Evolutionary conservation across 2,329 filamentous ascomycete species (phyloP), one percentile per base, ranked within the genome.

Genomic region (Kalaharituber pfeilii): DNA sequence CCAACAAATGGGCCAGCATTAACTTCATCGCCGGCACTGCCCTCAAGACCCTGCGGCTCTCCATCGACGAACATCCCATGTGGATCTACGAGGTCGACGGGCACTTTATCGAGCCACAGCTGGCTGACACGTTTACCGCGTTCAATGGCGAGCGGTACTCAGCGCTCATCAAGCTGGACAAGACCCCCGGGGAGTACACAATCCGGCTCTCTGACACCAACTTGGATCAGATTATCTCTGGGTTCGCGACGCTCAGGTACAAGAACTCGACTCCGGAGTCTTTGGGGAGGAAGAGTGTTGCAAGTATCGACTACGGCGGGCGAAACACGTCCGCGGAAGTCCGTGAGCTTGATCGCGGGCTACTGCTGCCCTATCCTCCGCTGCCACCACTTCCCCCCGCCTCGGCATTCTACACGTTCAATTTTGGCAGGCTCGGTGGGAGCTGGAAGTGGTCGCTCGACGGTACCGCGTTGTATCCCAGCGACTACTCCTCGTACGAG

Each of bases 31-130:
- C 70, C n/a, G 68, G 13, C 8, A 24, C 22, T 9, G 42, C 42
- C 18, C 13, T 47, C 18, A 47, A 47, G 42, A 9, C 42, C 8
- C 9, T 47, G 13, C 8, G 9, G 5, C 69, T 73, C 57, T 72
- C 73, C 27, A 73, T 78, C 50, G 75, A 78, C 61, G 71, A 72
- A 53, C 72, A 75, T 52, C 68, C 72, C 20, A 67, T 78, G 65
- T 76, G 69, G 67, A 68, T 78, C 3, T 76, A 75, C 59, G 73
- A 72, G 42, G 71, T 75, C 51, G 76, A 78, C 55, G 75, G 72
- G 2, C 66, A 71, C 7, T 78, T 76, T 62, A 73, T 79, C 52
- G 66, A 72, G 57, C 77, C 76, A 2, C 67, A 73, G 51, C 67
- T 68, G 3, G 73, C 74, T 1, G 68, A 78, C 11, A 70, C 70